Conservation (phyloP, 2,329 filamentous ascomycete species). For the Elsinoe batatas region DNA sequence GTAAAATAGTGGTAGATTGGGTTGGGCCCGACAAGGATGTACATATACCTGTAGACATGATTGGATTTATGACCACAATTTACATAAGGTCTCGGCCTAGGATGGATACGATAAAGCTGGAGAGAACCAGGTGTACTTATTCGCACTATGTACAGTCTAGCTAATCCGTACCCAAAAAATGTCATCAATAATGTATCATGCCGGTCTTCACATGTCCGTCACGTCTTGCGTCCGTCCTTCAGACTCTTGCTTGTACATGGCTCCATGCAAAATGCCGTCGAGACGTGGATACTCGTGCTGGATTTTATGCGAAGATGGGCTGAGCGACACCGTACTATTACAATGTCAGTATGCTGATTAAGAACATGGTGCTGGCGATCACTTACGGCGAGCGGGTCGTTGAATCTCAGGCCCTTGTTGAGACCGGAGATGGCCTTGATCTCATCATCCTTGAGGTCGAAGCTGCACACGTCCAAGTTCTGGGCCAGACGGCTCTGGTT, state of each 20-base stretch:
- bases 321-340: conserved; percentile 39
- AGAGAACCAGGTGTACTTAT: not conserved
- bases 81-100: no score
- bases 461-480: conserved; percentile 58
- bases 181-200: not conserved
- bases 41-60: conserved; percentile 26
- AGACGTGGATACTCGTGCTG: not conserved
- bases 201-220: not conserved
- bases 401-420: conserved; percentile 61
- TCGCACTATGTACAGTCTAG: conserved; percentile 5
- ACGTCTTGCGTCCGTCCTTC: not conserved
- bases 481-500: conserved; percentile 46
- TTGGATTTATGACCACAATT: not conserved
- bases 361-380: conserved; percentile 7
- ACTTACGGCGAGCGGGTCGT: conserved; percentile 62
- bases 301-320: conserved; percentile 43
- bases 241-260: not conserved
- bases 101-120: not conserved
- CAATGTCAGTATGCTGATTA: conserved; percentile 17
- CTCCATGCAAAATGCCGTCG: not conserved
- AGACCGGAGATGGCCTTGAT: conserved; percentile 56
- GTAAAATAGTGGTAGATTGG: not conserved
- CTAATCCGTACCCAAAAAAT: not conserved
- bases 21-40: not conserved
- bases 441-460: conserved; percentile 57